These are phyloP conservation scores for Malassezia caprae DNA, from an alignment of 1,284 basidiomycete species.

Conservation along the genomic window DNA sequence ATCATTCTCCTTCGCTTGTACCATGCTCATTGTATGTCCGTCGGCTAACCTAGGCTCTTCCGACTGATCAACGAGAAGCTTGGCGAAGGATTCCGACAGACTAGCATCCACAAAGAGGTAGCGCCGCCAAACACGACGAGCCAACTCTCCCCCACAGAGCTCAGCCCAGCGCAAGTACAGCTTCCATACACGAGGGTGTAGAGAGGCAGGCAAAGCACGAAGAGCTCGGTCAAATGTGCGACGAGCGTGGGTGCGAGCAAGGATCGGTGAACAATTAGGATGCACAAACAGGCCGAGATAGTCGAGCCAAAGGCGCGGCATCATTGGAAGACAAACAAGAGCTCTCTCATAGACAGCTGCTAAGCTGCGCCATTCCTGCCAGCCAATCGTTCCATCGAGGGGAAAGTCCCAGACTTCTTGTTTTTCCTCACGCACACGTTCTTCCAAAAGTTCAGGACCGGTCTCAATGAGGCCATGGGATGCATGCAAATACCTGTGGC, in stretches of 20 bases:
- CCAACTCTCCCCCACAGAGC: constrained; percentile 67
- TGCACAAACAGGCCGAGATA: constrained; percentile 85
- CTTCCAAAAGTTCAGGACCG: constrained; percentile 38
- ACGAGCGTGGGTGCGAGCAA: constrained; percentile 81
- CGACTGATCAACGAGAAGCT: constrained; percentile 29
- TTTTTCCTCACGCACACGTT: constrained; percentile 56
- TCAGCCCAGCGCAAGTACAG: constrained; percentile 92
- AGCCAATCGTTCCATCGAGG: constrained; percentile 76
- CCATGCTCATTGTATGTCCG: constrained; percentile 20
- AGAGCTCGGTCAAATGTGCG: constrained; percentile 89
- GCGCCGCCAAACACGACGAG: constrained; percentile 76
- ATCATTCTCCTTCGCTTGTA: constrained; percentile 11
- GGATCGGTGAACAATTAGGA: constrained; percentile 70
- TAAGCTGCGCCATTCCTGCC: constrained; percentile 85
- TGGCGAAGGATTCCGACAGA: constrained; percentile 41
- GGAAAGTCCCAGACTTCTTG: constrained; percentile 68
- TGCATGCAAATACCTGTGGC: constrained; percentile 49
- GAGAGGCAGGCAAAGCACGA: constrained; percentile 79
- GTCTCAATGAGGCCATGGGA: constrained; percentile 56
- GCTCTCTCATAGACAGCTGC: constrained; percentile 82
- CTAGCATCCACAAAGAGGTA: constrained; percentile 59
- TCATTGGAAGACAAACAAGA: constrained; percentile 83
- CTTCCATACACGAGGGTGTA: constrained; percentile 90
- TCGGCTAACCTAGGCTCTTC: constrained; percentile 22
- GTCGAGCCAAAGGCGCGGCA: constrained; percentile 86